Evolutionary conservation across 1,139 yeast genomes (phyloP).

Genomic region (Chernovozyma sophiae-reginae): DNA sequence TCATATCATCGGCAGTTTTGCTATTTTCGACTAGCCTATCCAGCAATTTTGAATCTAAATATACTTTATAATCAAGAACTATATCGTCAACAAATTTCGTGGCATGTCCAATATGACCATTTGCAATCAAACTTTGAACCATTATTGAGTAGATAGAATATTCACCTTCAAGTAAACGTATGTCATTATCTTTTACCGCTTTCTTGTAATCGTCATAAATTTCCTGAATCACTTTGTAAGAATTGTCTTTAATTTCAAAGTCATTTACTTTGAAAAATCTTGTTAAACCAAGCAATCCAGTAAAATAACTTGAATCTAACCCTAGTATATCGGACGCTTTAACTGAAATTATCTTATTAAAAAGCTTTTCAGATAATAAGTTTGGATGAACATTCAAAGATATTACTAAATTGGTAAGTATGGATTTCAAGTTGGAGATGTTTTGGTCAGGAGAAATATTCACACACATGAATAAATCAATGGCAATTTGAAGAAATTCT

Average conservation of each 20-base stretch:
- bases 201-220: conserved; percentile 15
- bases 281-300: conserved; percentile 17
- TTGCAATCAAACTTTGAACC: conserved; percentile 48
- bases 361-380: conserved; percentile 20
- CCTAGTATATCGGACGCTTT: not conserved
- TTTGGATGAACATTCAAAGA: conserved; percentile 27
- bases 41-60: conserved; percentile 8
- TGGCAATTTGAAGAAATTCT: conserved; percentile 61
- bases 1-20: conserved; percentile 6
- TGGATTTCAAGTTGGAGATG: conserved; percentile 22
- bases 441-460: conserved; percentile 9
- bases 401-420: conserved; percentile 26
- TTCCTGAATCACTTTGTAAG: conserved; percentile 25
- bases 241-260: conserved; percentile 12
- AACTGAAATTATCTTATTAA: conserved; percentile 12
- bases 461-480: conserved; percentile 54
- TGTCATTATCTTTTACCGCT: conserved; percentile 6
- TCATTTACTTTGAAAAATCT: conserved; percentile 17
- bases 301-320: conserved; percentile 2
- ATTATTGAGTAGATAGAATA: conserved; percentile 47
- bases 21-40: not conserved
- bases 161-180: conserved; percentile 24
- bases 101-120: conserved; percentile 47
- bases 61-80: conserved; percentile 25
- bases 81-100: conserved; percentile 52